phyloP scores from a whole-genome alignment of 148 eudicot genomes.

The Hydrangea macrophylla region DNA sequence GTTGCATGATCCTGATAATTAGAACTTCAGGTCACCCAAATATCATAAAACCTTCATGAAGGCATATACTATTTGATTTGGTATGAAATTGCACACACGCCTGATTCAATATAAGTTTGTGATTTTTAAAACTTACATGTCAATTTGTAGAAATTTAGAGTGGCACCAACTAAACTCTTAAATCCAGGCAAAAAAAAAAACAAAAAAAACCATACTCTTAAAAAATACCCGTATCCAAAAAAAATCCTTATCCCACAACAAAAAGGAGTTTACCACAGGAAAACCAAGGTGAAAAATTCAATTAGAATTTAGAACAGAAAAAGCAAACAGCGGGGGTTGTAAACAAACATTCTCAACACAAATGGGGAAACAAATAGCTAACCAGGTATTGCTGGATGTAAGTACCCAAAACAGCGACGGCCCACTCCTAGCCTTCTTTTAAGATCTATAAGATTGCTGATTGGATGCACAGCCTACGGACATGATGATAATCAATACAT shows the following conservation, averaged over 20 bases:
- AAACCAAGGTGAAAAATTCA: neutral
- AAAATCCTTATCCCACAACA: no score
- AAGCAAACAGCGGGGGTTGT: neutral
- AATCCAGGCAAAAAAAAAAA: neutral
- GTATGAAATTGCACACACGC: neutral
- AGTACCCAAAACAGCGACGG: slow-evolving; percentile 92
- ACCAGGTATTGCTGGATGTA: slow-evolving; percentile 98
- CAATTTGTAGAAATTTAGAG: neutral
- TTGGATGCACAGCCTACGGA: slow-evolving; percentile 96
- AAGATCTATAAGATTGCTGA: slow-evolving; percentile 86
- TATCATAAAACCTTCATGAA: neutral
- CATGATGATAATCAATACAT: slow-evolving; percentile 23
- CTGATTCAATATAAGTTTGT: neutral
- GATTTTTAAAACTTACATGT: neutral
- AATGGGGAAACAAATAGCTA: slow-evolving; percentile 22
- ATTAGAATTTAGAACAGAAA: neutral
- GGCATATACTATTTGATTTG: neutral
- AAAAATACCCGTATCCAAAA: no score
- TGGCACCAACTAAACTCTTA: neutral
- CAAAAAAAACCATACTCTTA: neutral
- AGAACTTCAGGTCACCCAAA: slow-evolving; percentile 1
- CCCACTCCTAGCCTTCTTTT: slow-evolving; percentile 93
- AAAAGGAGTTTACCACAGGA: neutral
- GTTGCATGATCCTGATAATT: neutral
- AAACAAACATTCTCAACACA: neutral